Evolutionary conservation across 129 eudicot species (phyloP).

Genomic region (Saussurea involucrata): DNA sequence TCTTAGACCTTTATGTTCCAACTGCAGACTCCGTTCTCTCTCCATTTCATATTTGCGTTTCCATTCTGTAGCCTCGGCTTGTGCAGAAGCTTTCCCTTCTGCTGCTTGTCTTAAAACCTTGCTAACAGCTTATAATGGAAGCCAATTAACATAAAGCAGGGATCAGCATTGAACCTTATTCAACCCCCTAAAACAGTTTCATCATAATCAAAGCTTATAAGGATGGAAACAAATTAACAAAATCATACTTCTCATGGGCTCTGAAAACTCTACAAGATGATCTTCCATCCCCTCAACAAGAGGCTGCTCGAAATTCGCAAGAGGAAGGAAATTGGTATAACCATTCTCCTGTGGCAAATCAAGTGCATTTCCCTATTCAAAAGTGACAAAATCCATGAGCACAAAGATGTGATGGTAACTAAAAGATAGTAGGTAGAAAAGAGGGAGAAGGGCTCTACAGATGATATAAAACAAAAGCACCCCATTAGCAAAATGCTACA

Average conservation of each 20-base stretch:
- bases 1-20: slow-evolving; percentile 61
- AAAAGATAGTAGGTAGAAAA: neutral
- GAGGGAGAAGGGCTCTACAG: neutral
- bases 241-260: slow-evolving; percentile 66
- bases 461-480: neutral
- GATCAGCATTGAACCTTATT: neutral
- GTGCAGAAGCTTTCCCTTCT: slow-evolving; percentile 84
- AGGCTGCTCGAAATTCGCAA: slow-evolving; percentile 38
- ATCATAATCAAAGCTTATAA: neutral
- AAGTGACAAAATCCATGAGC: neutral
- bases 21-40: slow-evolving; percentile 49
- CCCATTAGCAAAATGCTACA: slow-evolving; percentile 1
- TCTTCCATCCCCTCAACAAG: slow-evolving; percentile 58
- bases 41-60: slow-evolving; percentile 73
- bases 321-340: slow-evolving; percentile 28
- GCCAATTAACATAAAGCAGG: neutral
- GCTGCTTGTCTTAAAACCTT: slow-evolving; percentile 59
- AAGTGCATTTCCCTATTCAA: slow-evolving; percentile 34
- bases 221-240: neutral
- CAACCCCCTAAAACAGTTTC: neutral
- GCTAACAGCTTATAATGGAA: slow-evolving; percentile 57
- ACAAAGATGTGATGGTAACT: neutral
- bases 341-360: slow-evolving; percentile 49
- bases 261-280: slow-evolving; percentile 75
- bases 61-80: slow-evolving; percentile 88